These are phyloP conservation scores for Mycosphaerelloides madeirae DNA, from an alignment of 2,329 filamentous ascomycete species.

Conservation along the genomic window DNA sequence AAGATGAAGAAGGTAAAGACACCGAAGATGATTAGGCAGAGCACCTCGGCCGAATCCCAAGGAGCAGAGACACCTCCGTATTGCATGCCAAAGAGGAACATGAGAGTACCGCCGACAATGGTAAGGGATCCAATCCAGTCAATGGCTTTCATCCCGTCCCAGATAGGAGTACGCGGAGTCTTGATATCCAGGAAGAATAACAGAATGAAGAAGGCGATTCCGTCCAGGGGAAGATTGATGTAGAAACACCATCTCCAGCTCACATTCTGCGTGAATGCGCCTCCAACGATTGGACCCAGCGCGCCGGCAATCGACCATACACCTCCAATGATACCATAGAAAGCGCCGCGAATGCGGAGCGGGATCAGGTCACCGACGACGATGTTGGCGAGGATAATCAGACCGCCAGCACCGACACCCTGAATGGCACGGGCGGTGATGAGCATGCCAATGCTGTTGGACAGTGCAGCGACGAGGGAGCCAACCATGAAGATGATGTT, in stretches of 20 bases:
- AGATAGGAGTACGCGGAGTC: conserved; percentile 59
- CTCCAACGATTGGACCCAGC: conserved; percentile 63
- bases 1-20: conserved; percentile 58
- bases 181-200: conserved; percentile 62
- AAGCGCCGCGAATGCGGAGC: conserved; percentile 52
- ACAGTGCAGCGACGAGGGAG: conserved; percentile 56
- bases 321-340: conserved; percentile 61
- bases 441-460: conserved; percentile 57
- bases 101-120: conserved; percentile 72
- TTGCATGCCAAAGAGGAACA: conserved; percentile 81
- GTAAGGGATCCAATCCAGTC: conserved; percentile 62
- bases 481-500: conserved; percentile 56
- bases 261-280: conserved; percentile 59
- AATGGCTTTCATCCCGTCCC: conserved; percentile 58
- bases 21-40: conserved; percentile 75
- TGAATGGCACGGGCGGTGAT: conserved; percentile 59
- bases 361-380: conserved; percentile 61
- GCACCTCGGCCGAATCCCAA: conserved; percentile 69
- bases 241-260: conserved; percentile 61
- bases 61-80: conserved; percentile 73
- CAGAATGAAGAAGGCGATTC: conserved; percentile 54
- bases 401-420: conserved; percentile 59
- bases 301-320: conserved; percentile 63
- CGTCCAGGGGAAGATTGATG: conserved; percentile 62
- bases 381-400: conserved; percentile 61